A percentile compares a stretch with the other conserved stretches of the same genome.
These are phyloP conservation scores for Samsoniella hepiali DNA, from an alignment of 2,329 filamentous ascomycete genomes.

Conservation along the genomic window DNA sequence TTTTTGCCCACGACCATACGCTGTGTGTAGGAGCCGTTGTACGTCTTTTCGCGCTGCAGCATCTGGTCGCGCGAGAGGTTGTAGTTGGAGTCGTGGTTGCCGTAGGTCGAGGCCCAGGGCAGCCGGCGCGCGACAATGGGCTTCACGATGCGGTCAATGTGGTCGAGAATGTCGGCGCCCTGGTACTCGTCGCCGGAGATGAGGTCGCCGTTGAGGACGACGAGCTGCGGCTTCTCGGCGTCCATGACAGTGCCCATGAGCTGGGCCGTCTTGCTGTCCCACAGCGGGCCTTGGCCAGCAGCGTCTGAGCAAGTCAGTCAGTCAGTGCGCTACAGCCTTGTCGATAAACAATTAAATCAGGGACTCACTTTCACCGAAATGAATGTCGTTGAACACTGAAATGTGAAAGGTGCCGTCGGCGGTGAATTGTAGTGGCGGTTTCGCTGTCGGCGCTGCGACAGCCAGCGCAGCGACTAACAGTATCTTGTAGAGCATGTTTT, in stretches of 20 bases:
- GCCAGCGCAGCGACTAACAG: not conserved
- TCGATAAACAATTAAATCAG: not conserved
- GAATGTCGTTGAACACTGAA: constrained; percentile 65
- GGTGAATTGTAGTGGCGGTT: constrained; percentile 30
- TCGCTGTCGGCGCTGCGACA: not conserved
- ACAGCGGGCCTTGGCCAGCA: constrained; percentile 45
- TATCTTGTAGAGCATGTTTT: not conserved
- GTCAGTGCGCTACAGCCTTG: not conserved
- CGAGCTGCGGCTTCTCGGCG: constrained; percentile 54
- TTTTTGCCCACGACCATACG: constrained; percentile 23
- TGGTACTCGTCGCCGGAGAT: constrained; percentile 15
- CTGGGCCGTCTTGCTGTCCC: constrained; percentile 54
- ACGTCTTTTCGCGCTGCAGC: constrained; percentile 26
- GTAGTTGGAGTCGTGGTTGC: constrained; percentile 22
- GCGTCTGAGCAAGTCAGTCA: constrained; percentile 35
- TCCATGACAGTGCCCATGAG: constrained; percentile 59
- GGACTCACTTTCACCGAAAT: constrained; percentile 63
- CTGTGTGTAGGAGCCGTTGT: constrained; percentile 24
- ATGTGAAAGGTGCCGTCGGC: constrained; percentile 48
- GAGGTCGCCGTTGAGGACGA: constrained; percentile 46
- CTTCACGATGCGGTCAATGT: constrained; percentile 20
- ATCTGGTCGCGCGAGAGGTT: constrained; percentile 22
- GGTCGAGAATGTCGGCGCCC: constrained; percentile 6
- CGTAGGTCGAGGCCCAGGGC: constrained; percentile 21
- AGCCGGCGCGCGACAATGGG: constrained; percentile 43